Base-by-base conservation (phyloP, 768 basidiomycete species). In the Agaricus subrufescens region DNA sequence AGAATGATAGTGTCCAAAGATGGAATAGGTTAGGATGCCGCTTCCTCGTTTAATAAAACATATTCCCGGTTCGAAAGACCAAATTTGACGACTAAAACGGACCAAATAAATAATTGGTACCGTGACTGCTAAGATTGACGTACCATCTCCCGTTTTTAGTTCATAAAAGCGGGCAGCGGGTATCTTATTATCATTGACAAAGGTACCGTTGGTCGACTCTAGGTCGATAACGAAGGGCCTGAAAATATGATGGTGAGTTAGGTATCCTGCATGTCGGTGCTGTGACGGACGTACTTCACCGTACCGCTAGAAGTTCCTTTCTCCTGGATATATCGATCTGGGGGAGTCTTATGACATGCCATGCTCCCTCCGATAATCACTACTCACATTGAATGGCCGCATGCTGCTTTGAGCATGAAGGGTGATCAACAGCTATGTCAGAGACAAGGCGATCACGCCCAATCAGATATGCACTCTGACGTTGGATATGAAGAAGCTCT, bases 161-260 rank as follows among this genome's bases (percentile, higher is more conserved):
- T 96, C 94, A 66, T 87, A 95, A 68, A 85, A 99, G 58, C 96
- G 77, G 7, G 93, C 87, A 1, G 85, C 75, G 2, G 97, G 97
- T 59, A 98, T 88, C 47, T 78, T 71, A 63, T 87, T 82, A 59
- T 86, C 91, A 64, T 98, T 98, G 46, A 99, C 96, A 62, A 83
- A 78, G 0, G 97, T 98, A 2, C 91, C 86, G 66, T 99, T 99
- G 2, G 97, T 98, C n/a, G 94, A 97, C 63, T 99, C 95, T 8
- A 99, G 83, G 71, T 99, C 97, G 58, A 99, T 97, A 49, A 99
- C 83, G 69, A 94, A 99, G 1, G 97, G 94, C 66, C 94, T 98
- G 61, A 12, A 58, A 43, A 52, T 44, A 27, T 47, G 46, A 46
- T 26, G n/a, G 44, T 54, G 53, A 48, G 23, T n/a, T 25, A 11